Evolutionary conservation across 2,329 filamentous ascomycete genomes (phyloP).

Genomic region (Leptosphaerulina australis): DNA sequence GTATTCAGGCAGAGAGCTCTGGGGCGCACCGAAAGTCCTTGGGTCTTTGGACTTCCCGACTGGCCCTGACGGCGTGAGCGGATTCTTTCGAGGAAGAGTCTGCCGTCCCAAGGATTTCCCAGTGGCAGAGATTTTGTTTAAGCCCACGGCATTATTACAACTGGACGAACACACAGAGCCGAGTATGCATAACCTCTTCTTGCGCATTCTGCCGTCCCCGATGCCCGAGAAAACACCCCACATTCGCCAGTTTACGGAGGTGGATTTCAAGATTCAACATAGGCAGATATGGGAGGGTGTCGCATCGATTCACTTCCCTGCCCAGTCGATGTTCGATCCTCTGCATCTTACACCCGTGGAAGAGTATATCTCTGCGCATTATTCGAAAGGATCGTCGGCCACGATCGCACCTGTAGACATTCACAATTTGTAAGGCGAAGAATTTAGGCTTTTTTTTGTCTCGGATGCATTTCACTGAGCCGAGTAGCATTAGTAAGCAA

Average conservation of each 20-base stretch:
- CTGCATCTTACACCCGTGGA: neutral
- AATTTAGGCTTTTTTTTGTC: too few species aligned
- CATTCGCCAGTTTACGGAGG: neutral
- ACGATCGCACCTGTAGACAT: neutral
- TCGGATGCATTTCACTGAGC: too few species aligned
- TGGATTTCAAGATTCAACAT: neutral
- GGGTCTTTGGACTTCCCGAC: neutral
- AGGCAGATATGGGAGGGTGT: neutral
- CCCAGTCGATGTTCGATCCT: neutral
- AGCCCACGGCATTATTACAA: neutral
- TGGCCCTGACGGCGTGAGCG: neutral
- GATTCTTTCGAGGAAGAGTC: neutral
- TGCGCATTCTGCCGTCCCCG: neutral
- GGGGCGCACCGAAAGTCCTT: conserved; percentile 11
- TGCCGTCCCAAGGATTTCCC: neutral
- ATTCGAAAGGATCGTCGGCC: neutral
- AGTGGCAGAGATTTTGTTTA: neutral
- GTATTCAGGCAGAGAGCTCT: conserved; percentile 5
- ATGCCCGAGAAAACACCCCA: neutral
- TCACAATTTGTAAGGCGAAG: neutral
- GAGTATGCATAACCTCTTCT: neutral
- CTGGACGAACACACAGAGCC: neutral
- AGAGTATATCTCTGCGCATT: neutral
- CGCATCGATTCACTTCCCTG: neutral
- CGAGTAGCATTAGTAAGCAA: too few species aligned